These are phyloP conservation scores for Xylariales sp. DNA, from an alignment of 2,329 filamentous ascomycete species.

Conservation along the genomic window DNA sequence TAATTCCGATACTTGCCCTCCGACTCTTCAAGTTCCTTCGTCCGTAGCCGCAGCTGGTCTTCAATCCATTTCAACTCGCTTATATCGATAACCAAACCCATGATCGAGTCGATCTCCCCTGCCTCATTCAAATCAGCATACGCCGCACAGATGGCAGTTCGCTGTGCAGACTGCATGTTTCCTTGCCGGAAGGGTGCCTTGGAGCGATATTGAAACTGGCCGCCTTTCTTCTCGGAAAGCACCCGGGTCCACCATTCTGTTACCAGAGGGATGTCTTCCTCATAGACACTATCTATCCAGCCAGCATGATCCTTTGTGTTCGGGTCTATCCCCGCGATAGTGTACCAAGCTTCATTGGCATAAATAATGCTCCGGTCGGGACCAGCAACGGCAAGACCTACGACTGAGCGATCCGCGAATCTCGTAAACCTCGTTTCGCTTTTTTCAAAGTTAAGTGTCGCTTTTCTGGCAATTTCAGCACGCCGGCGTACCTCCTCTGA, in stretches of 20 bases:
- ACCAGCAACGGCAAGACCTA: conserved; percentile 20
- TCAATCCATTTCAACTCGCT: conserved; percentile 24
- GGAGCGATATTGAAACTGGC: conserved; percentile 21
- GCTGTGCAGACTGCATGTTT: conserved; percentile 18
- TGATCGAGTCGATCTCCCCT: conserved; percentile 20
- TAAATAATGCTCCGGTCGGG: conserved; percentile 18
- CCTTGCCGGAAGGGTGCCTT: conserved; percentile 20
- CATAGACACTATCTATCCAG: conserved; percentile 17
- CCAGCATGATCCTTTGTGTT: conserved; percentile 12
- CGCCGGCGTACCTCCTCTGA: conserved; percentile 19
- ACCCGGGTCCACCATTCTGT: conserved; percentile 18
- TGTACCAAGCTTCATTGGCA: conserved; percentile 23
- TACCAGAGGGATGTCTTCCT: conserved; percentile 18
- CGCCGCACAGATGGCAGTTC: conserved; percentile 21
- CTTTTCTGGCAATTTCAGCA: conserved; percentile 19
- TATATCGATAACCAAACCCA: conserved; percentile 23
- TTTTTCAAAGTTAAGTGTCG: conserved; percentile 16
- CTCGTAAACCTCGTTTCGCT: conserved; percentile 21
- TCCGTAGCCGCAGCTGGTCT: conserved; percentile 19
- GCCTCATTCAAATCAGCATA: conserved; percentile 20
- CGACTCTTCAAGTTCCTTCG: conserved; percentile 20
- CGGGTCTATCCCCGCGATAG: conserved; percentile 17
- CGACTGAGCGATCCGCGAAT: conserved; percentile 21
- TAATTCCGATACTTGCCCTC: conserved; percentile 21
- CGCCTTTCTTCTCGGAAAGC: conserved; percentile 17